Conservation (phyloP, 805 yeast species). For the Lipomyces starkeyi region DNA sequence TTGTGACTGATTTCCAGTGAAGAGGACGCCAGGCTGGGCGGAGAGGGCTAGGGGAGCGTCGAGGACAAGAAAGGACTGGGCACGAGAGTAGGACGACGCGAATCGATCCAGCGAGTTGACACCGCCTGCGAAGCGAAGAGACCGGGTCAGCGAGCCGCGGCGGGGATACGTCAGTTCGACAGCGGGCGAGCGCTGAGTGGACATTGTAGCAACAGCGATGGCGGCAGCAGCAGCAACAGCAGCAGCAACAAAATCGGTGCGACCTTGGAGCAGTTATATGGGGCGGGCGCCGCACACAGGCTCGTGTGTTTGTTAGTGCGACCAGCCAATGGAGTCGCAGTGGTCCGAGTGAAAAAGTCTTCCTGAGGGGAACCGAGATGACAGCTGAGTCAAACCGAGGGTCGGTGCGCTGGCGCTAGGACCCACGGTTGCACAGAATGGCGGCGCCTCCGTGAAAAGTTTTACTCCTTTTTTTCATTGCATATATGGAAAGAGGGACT, state of each 20-base stretch:
- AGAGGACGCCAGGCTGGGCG: conserved; percentile 47
- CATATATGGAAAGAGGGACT: too few relatives aligned
- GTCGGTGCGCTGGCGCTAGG: too few relatives aligned
- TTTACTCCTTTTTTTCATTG: too few relatives aligned
- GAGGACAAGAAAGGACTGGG: conserved; percentile 71
- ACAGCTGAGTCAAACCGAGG: too few relatives aligned
- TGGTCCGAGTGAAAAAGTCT: too few relatives aligned
- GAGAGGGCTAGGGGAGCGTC: conserved; percentile 60
- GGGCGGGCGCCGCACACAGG: too few relatives aligned
- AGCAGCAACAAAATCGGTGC: neutral
- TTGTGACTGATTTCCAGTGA: too few relatives aligned
- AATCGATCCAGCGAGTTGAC: conserved; percentile 77
- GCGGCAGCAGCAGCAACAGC: neutral
- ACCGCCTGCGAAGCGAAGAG: conserved; percentile 44
- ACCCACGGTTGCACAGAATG: too few relatives aligned
- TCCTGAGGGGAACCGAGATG: too few relatives aligned
- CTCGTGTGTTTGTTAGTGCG: too few relatives aligned
- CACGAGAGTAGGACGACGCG: conserved; percentile 79
- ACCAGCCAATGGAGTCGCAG: too few relatives aligned
- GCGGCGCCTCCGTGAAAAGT: too few relatives aligned
- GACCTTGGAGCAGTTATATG: neutral
- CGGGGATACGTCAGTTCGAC: conserved; percentile 11
- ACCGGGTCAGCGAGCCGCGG: conserved; percentile 27
- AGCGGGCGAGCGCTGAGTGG: neutral
- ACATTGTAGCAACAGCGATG: neutral